A percentile compares a stretch with the other conserved stretches of the same genome.
These are phyloP conservation scores for Annona squamosa DNA, from an alignment of 164 flowering plant genomes.

Conservation along the genomic window DNA sequence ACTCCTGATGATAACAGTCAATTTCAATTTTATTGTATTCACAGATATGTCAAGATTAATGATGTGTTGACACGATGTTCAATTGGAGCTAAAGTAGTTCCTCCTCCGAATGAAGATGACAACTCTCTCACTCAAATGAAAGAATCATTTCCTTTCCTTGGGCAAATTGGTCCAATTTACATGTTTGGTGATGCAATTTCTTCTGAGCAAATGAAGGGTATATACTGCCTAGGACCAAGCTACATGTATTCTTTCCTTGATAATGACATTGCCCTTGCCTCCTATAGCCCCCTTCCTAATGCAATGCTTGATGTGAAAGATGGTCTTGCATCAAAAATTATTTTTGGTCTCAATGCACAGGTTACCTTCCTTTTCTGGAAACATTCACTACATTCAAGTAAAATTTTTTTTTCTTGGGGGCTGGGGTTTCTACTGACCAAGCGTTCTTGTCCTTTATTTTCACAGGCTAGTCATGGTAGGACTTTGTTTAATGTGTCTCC, in stretches of 20 bases:
- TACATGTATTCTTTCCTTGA: conserved; percentile 96
- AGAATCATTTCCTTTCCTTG: conserved; percentile 69
- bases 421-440: background rate
- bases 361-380: conserved; percentile 26
- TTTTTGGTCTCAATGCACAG: conserved; percentile 95
- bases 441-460: conserved; percentile 13
- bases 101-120: conserved; percentile 47
- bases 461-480: conserved; percentile 85
- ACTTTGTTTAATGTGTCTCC: conserved; percentile 74
- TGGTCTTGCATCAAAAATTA: conserved; percentile 79
- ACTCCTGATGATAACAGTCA: background rate
- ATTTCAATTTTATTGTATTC: conserved; percentile 9
- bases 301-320: conserved; percentile 81
- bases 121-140: conserved; percentile 25
- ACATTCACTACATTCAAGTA: background rate
- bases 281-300: conserved; percentile 42
- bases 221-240: conserved; percentile 85
- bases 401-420: conserved; percentile 2
- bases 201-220: conserved; percentile 76
- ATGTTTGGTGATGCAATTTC: conserved; percentile 78
- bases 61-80: conserved; percentile 60
- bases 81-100: conserved; percentile 50
- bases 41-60: conserved; percentile 81
- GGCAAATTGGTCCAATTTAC: conserved; percentile 96
- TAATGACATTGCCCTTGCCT: conserved; percentile 46